Base-by-base conservation (phyloP, 2,329 filamentous ascomycete genomes). In the Penicillium sp. region DNA sequence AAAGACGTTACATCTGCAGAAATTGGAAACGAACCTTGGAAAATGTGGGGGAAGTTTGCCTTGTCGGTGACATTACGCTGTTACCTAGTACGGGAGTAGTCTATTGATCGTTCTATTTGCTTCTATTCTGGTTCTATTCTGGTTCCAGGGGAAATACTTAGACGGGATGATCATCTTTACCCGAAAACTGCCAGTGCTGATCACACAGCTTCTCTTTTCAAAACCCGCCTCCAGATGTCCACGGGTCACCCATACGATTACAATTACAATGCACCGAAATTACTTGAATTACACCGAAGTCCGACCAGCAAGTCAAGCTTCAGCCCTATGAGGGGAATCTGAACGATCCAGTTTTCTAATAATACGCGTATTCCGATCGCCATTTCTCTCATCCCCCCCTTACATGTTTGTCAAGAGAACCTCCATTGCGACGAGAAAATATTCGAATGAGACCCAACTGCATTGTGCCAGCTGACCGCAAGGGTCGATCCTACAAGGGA, bases 281-380 rank as follows among this genome's bases (percentile, higher is more conserved):
- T 35, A 31, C 6, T 4, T 12, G 13, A 9, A 19, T 38, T 13
- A 32, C 19, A n/a, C 33, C 9, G n/a, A 39, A 39, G 17, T 28
- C 34, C 17, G 44, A 26, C 22, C 56, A 51, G 51, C 46, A 49
- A 45, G 59, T 52, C 52, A 62, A 64, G 54, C 59, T 54, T 64
- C 63, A 65, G 63, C 63, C 63, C 63, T 64, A 65, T 60, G 50
- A 47, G 61, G 60, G 61, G 32, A 15, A n/a, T 46, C 35, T 49
- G 17, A 46, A 38, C 22, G 13, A 24, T 31, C 42, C n/a, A 10
- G 10, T 41, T 42, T 31, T 38, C 31, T 24, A 46, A 39, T 40
- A 10, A 46, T 6, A 38, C 8, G 8, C 19, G 35, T 6, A 12
- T n/a, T 47, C 33, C 26, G 38, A 46, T 45, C 39, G 31, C 45